phyloP scores from a whole-genome alignment of 306 rosid genomes.

The Lathyrus sativus region DNA sequence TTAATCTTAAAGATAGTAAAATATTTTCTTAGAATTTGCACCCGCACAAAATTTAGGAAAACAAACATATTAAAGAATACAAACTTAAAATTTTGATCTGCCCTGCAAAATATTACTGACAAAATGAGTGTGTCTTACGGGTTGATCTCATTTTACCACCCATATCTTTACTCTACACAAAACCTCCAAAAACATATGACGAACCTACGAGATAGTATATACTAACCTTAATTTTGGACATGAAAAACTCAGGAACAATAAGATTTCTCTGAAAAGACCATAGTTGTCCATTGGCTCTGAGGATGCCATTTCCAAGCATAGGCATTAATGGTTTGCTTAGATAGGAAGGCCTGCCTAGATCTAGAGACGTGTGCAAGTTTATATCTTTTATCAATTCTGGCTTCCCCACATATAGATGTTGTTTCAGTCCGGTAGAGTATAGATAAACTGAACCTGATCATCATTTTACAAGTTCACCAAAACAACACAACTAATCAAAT shows the following conservation, averaged over 20 bases:
- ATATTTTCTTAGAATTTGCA: too few relatives aligned
- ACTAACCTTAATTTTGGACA: constrained; percentile 43
- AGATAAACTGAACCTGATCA: constrained; percentile 35
- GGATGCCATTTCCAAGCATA: constrained; percentile 39
- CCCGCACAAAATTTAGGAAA: too few relatives aligned
- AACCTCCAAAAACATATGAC: too few relatives aligned
- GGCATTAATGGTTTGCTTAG: constrained; percentile 34
- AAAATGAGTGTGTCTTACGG: too few relatives aligned
- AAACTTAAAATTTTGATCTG: too few relatives aligned
- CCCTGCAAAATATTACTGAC: too few relatives aligned
- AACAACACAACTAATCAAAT: neutral
- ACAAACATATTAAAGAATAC: too few relatives aligned
- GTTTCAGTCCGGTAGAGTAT: constrained; percentile 43
- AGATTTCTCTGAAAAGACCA: constrained; percentile 48
- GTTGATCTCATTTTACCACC: too few relatives aligned
- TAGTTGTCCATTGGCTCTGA: constrained; percentile 27
- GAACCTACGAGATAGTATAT: neutral
- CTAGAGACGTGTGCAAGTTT: constrained; percentile 19
- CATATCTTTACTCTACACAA: too few relatives aligned
- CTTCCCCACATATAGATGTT: constrained; percentile 38
- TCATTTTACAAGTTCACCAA: constrained; percentile 4
- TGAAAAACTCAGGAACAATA: constrained; percentile 46
- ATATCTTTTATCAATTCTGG: constrained; percentile 36
- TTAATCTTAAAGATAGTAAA: too few relatives aligned
- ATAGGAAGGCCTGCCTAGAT: constrained; percentile 39